A percentile compares a stretch with the other conserved stretches of the same genome.
phyloP scores from a whole-genome alignment of 78 protist species.

The Dictyostelium citrinum region DNA sequence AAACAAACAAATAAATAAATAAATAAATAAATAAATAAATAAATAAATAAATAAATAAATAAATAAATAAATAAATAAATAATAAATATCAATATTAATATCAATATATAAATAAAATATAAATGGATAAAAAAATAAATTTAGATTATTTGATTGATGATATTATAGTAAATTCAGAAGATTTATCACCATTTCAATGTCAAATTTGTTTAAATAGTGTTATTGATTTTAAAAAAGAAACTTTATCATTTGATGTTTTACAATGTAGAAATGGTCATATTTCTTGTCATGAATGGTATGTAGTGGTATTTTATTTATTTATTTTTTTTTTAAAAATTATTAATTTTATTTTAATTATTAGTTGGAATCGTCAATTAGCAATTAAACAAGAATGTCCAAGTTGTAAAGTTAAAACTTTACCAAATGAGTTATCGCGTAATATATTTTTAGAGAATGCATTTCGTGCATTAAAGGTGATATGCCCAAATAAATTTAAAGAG shows the following conservation, averaged over 20 bases:
- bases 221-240: neutral
- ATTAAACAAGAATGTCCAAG: neutral
- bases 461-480: neutral
- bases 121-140: neutral
- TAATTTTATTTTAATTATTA: neutral
- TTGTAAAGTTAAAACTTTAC: neutral
- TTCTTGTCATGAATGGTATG: neutral
- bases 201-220: neutral
- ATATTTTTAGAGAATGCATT: slow-evolving; percentile 2
- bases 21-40: too few species aligned
- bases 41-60: neutral
- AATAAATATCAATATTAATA: neutral
- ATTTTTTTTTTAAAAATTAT: neutral
- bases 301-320: neutral
- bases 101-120: neutral
- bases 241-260: neutral
- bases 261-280: neutral
- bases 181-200: neutral
- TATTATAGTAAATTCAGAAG: neutral
- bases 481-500: neutral
- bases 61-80: neutral
- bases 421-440: neutral
- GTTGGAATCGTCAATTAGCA: neutral
- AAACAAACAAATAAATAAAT: too few species aligned
- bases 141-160: neutral